Evolutionary conservation across 139 green algal species (phyloP).

Genomic region (Medakamo hakoo): DNA sequence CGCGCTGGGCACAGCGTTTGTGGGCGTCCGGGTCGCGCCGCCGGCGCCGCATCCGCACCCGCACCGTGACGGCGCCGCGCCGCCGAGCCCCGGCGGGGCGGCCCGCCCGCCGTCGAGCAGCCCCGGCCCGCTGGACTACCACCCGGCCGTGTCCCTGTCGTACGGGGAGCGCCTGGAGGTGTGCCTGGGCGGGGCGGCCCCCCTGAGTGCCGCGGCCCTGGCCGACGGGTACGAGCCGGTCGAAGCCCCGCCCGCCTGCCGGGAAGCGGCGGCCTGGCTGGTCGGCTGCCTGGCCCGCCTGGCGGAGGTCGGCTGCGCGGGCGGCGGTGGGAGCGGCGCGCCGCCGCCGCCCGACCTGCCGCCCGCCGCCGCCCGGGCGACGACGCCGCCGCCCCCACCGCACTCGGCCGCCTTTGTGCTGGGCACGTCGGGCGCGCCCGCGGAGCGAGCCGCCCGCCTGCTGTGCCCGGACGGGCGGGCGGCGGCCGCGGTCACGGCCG

Average conservation of each 20-base stretch:
- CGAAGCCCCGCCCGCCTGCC: too few species aligned
- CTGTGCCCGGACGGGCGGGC: neutral
- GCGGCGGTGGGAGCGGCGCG: too few species aligned
- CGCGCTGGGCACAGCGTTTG: slow-evolving; percentile 61
- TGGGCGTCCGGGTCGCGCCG: slow-evolving; percentile 29
- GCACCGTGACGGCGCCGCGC: too few species aligned
- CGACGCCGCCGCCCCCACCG: slow-evolving; percentile 7
- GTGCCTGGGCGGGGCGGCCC: slow-evolving; percentile 49
- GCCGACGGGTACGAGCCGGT: neutral
- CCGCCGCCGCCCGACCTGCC: neutral
- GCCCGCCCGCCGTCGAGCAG: slow-evolving; percentile 22
- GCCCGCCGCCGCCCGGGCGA: neutral
- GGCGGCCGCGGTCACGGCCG: neutral
- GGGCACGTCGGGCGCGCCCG: neutral
- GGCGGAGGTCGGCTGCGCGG: too few species aligned
- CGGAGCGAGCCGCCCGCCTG: neutral
- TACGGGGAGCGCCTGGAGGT: slow-evolving; percentile 59
- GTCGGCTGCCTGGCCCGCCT: slow-evolving; percentile 37
- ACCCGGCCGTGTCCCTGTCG: slow-evolving; percentile 58
- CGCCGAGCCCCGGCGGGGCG: too few species aligned
- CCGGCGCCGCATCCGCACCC: too few species aligned
- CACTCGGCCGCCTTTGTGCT: neutral
- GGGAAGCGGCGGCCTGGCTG: slow-evolving; percentile 24
- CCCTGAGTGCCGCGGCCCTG: slow-evolving; percentile 36
- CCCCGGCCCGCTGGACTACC: too few species aligned